phyloP scores from a whole-genome alignment of 2,329 filamentous ascomycete species.

The Penicillium rolfsii region DNA sequence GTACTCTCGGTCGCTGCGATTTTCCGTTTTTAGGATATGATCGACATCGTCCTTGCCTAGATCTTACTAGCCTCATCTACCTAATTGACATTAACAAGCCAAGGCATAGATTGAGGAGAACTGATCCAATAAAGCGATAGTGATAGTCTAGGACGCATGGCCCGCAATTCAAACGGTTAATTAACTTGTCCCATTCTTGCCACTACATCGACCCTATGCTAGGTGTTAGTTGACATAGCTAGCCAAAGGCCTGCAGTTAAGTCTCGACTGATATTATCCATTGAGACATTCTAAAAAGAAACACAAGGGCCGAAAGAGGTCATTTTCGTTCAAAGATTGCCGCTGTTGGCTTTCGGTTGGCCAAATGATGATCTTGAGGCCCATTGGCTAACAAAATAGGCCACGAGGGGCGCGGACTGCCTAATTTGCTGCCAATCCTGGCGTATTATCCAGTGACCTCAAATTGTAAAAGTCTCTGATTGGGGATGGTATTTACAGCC shows the following conservation, averaged over 20 bases:
- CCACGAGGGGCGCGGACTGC: neutral
- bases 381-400: neutral
- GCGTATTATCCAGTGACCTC: no score
- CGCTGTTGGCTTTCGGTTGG: neutral
- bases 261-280: neutral
- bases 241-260: neutral
- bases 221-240: neutral
- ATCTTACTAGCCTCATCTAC: neutral
- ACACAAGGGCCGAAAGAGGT: neutral
- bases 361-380: neutral
- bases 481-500: neutral
- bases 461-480: neutral
- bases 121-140: neutral
- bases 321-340: neutral
- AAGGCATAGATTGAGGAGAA: neutral
- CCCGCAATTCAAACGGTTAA: neutral
- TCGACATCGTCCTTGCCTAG: neutral
- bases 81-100: neutral
- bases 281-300: neutral
- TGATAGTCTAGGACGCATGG: neutral
- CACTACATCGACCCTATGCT: neutral
- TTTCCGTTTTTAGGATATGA: neutral
- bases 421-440: neutral
- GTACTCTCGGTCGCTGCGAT: neutral
- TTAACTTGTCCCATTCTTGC: neutral